Evolutionary conservation across 2,329 filamentous ascomycete genomes (phyloP).

Genomic region (Pseudocercospora fijiensis): DNA sequence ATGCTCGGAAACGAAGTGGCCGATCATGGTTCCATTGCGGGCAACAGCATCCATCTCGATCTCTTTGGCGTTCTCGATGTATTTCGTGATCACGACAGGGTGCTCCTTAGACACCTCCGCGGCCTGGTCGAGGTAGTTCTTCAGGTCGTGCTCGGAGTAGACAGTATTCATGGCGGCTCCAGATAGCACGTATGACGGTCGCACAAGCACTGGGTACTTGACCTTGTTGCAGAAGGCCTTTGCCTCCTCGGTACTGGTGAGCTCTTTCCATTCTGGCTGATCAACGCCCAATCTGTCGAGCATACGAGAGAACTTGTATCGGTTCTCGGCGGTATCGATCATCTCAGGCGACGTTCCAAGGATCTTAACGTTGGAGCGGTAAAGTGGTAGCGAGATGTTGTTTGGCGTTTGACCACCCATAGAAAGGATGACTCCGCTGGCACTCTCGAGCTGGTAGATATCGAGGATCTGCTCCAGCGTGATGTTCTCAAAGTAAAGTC

Average conservation of each 20-base stretch:
- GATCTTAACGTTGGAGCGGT: constrained; percentile 86
- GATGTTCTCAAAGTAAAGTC: constrained; percentile 86
- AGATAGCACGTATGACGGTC: constrained; percentile 94
- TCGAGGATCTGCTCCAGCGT: constrained; percentile 48
- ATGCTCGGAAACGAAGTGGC: constrained; percentile 97
- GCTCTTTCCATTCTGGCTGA: constrained; percentile 96
- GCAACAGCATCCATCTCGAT: constrained; percentile 99
- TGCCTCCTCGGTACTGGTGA: constrained; percentile 92
- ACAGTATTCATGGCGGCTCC: constrained; percentile 99
- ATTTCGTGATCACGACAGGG: constrained; percentile 98
- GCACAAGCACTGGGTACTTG: constrained; percentile 88
- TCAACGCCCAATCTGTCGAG: constrained; percentile 91
- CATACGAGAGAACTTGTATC: constrained; percentile 99
- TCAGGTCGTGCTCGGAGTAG: constrained; percentile 90
- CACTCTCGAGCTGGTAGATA: constrained; percentile 81
- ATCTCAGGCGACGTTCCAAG: constrained; percentile 96
- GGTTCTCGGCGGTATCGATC: constrained; percentile 96
- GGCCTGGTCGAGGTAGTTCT: constrained; percentile 84
- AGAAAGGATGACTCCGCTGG: constrained; percentile 82
- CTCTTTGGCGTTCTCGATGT: constrained; percentile 98
- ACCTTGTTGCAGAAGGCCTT: constrained; percentile 83
- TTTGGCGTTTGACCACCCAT: constrained; percentile 98
- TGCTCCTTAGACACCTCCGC: constrained; percentile 91
- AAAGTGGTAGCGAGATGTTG: constrained; percentile 89
- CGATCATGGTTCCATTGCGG: constrained; percentile 81